Evolutionary conservation across 768 basidiomycete genomes (phyloP).

Genomic region (Kwoniella mangroviensis): DNA sequence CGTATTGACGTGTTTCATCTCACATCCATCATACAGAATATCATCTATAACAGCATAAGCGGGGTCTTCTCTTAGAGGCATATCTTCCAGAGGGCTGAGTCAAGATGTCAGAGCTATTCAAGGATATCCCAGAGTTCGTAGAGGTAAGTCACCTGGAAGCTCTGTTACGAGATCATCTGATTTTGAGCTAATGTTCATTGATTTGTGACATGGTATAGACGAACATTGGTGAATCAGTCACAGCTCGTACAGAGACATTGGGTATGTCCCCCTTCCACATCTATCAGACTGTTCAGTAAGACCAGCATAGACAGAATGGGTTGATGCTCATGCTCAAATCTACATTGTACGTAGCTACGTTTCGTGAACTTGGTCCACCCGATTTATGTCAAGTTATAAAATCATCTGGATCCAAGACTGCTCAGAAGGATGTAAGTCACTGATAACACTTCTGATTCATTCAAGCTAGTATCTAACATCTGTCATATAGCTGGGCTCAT

Average conservation of each 20-base stretch:
- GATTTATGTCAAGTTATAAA: slow-evolving; percentile 96
- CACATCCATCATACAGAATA: not conserved
- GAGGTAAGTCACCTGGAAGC: slow-evolving; percentile 66
- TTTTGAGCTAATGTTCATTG: slow-evolving; percentile 5
- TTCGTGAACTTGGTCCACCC: slow-evolving; percentile 95
- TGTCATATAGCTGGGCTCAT: slow-evolving; percentile 76
- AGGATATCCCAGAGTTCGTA: slow-evolving; percentile 92
- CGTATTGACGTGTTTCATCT: not conserved
- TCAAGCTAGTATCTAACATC: slow-evolving; percentile 16
- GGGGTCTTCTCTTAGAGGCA: no score
- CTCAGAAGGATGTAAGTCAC: slow-evolving; percentile 81
- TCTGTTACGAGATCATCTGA: slow-evolving; percentile 1
- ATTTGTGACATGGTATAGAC: slow-evolving; percentile 57
- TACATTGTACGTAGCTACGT: slow-evolving; percentile 68
- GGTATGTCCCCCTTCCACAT: slow-evolving; percentile 63
- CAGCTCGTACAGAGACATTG: slow-evolving; percentile 87
- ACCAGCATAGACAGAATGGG: not conserved
- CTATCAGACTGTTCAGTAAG: slow-evolving; percentile 27
- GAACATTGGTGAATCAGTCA: slow-evolving; percentile 85
- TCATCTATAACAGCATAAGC: no score
- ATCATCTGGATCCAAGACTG: slow-evolving; percentile 73
- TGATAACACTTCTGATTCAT: not conserved
- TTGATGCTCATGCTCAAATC: not conserved
- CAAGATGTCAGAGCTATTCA: slow-evolving; percentile 62
- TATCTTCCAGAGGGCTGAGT: no score